Evolutionary conservation across 345 rosid genomes (phyloP).

Genomic region (Trapa incisa): DNA sequence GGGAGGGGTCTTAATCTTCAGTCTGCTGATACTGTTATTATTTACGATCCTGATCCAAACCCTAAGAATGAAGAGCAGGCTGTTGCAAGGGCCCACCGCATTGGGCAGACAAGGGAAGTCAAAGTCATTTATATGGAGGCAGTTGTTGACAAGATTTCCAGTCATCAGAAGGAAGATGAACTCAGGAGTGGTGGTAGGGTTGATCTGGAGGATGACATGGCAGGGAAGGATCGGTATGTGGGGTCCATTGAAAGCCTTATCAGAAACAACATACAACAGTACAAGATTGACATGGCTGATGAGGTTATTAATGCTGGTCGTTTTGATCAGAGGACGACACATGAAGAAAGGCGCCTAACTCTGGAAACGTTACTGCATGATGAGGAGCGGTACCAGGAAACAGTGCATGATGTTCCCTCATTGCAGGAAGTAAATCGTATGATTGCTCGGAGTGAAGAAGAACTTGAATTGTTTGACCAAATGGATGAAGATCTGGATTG

Average conservation of each 20-base stretch:
- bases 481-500: conserved; percentile 98
- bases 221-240: conserved; percentile 93
- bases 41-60: conserved; percentile 99
- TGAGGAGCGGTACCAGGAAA: conserved; percentile 96
- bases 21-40: conserved; percentile 94
- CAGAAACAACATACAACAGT: conserved; percentile 97
- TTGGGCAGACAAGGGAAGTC: conserved; percentile 95
- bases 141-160: conserved; percentile 80
- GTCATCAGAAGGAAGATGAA: conserved; percentile 95
- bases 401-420: conserved; percentile 97
- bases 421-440: conserved; percentile 85
- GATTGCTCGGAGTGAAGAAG: conserved; percentile 96
- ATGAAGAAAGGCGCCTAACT: conserved; percentile 96
- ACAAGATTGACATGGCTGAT: conserved; percentile 99
- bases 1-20: conserved; percentile 99
- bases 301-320: conserved; percentile 99
- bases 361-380: conserved; percentile 96
- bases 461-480: conserved; percentile 94
- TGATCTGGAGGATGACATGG: conserved; percentile 94
- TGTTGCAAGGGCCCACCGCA: conserved; percentile 99
- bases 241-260: conserved; percentile 99
- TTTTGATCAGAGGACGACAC: conserved; percentile 99
- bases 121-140: conserved; percentile 99
- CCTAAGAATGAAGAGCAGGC: conserved; percentile 99
- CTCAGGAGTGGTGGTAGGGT: conserved; percentile 66